A percentile compares a stretch with the other conserved stretches of the same genome.
These are phyloP conservation scores for Clitopilus hobsonii DNA, from an alignment of 768 basidiomycete species.

Conservation along the genomic window DNA sequence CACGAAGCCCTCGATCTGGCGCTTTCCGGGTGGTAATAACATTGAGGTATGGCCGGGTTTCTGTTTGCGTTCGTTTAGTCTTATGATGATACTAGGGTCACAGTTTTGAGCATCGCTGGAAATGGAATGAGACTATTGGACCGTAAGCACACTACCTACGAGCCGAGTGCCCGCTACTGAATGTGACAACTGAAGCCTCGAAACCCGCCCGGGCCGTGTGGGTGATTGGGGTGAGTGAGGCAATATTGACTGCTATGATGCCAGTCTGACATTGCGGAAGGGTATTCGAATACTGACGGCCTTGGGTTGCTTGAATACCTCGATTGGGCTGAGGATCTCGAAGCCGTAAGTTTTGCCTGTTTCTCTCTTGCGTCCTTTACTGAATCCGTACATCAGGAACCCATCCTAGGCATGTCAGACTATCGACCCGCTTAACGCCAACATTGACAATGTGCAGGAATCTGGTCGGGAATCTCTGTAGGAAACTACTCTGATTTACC, in stretches of 20 bases:
- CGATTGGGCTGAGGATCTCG: slow-evolving; percentile 35
- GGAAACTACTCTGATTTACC: slow-evolving; percentile 30
- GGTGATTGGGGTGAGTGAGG: slow-evolving; percentile 37
- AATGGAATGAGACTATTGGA: slow-evolving; percentile 58
- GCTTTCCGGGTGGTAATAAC: slow-evolving; percentile 38
- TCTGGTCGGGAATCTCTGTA: slow-evolving; percentile 22
- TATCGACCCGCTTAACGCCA: neutral
- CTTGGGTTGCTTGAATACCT: slow-evolving; percentile 43
- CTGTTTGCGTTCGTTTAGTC: too few relatives aligned
- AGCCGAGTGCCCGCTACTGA: too few relatives aligned
- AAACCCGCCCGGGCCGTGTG: slow-evolving; percentile 24
- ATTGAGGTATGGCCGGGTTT: slow-evolving; percentile 20
- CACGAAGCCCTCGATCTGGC: slow-evolving; percentile 37
- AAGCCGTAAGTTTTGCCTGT: slow-evolving; percentile 16
- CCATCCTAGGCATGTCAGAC: slow-evolving; percentile 22
- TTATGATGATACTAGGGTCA: slow-evolving; percentile 32
- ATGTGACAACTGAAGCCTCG: slow-evolving; percentile 25
- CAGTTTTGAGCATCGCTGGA: slow-evolving; percentile 45
- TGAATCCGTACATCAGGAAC: slow-evolving; percentile 14
- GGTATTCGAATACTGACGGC: slow-evolving; percentile 52
- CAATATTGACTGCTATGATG: too few relatives aligned
- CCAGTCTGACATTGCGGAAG: slow-evolving; percentile 31
- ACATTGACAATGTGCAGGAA: slow-evolving; percentile 8
- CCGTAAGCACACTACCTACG: slow-evolving; percentile 35
- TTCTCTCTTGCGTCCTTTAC: neutral